Evolutionary conservation across 2,329 filamentous ascomycete genomes (phyloP).

Genomic region (Fusarium guadeloupense): DNA sequence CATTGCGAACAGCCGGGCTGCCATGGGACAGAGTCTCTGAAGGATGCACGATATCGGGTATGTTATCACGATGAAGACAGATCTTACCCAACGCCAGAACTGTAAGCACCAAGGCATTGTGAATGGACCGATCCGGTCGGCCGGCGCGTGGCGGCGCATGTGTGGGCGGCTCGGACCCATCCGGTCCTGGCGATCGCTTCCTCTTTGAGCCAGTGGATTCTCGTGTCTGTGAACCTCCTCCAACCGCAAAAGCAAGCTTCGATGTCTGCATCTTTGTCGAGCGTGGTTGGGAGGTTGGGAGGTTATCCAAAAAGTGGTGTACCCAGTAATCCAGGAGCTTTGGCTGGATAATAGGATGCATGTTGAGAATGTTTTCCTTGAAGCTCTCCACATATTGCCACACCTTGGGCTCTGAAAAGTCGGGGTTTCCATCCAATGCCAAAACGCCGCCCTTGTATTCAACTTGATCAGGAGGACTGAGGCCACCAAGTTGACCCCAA

Average conservation of each 20-base stretch:
- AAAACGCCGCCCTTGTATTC: constrained; percentile 51
- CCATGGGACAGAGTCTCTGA: constrained; percentile 46
- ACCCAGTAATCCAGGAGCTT: constrained; percentile 63
- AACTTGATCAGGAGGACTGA: constrained; percentile 55
- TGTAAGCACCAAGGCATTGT: constrained; percentile 82
- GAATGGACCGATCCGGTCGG: constrained; percentile 71
- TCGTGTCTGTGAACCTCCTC: constrained; percentile 37
- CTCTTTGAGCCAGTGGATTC: constrained; percentile 57
- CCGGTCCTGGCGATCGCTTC: constrained; percentile 62
- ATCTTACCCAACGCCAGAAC: constrained; percentile 92
- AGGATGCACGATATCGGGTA: constrained; percentile 65
- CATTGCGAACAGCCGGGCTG: constrained; percentile 57
- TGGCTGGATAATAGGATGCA: constrained; percentile 70
- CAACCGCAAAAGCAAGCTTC: constrained; percentile 48
- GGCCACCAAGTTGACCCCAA: constrained; percentile 66
- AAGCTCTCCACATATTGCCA: constrained; percentile 65
- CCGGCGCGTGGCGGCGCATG: constrained; percentile 52
- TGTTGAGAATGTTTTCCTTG: constrained; percentile 69
- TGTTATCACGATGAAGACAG: constrained; percentile 64
- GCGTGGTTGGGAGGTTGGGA: constrained; percentile 50
- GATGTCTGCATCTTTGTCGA: constrained; percentile 42
- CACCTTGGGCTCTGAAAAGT: constrained; percentile 61
- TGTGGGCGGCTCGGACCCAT: constrained; percentile 47
- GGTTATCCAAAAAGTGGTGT: constrained; percentile 59
- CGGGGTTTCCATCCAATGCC: constrained; percentile 60